Base-by-base conservation (phyloP, 202 grass and related monocot species). In the Musa balbisiana region DNA sequence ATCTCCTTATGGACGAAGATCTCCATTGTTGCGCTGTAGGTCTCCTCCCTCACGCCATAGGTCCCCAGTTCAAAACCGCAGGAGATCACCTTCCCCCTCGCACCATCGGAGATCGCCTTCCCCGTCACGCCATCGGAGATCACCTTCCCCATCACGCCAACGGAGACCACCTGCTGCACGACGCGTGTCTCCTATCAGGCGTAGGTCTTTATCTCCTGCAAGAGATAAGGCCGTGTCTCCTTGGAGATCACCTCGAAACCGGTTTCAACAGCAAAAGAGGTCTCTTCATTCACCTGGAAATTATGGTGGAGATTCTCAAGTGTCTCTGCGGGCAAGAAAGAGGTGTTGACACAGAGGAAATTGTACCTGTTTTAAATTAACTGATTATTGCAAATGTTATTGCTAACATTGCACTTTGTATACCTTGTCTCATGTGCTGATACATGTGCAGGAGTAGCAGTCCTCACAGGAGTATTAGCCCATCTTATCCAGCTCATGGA, bases 391-490 rank as follows among this genome's bases (percentile, higher is more conserved):
- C 84, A 69, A 43, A 23, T 80, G 19, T 1, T 66, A 27, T 71
- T 79, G 4, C 33, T 43, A 43, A 8, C 33, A 6, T 43, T 43
- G 33, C 33, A 43, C 21, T 14, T 19, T 70, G 25, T 51, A 9
- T 51, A 67, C 14, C 26, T 17, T 68, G 11, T 82, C 17, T 67
- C 33, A 33, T 21, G 25, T 64, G 49, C 76, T n/a, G 19, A 52
- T 66, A 3, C 14, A 52, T 65, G 64, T 92, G 49, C 70, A 94
- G 87, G 83, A 85, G 83, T 75, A 76, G n/a, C 23, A 95, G 87
- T 85, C 89, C 85, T 54, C 51, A 81, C 73, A 76, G 11, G 75
- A 88, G 72, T 43, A 76, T 27, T 67, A 98, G 91, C 74, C 88
- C 93, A 49, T 74, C 74, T 54, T 71, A 86, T 81, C 86, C 8